Conservation (phyloP, 805 yeast species). For the Wickerhamomyces chaumierensis region DNA sequence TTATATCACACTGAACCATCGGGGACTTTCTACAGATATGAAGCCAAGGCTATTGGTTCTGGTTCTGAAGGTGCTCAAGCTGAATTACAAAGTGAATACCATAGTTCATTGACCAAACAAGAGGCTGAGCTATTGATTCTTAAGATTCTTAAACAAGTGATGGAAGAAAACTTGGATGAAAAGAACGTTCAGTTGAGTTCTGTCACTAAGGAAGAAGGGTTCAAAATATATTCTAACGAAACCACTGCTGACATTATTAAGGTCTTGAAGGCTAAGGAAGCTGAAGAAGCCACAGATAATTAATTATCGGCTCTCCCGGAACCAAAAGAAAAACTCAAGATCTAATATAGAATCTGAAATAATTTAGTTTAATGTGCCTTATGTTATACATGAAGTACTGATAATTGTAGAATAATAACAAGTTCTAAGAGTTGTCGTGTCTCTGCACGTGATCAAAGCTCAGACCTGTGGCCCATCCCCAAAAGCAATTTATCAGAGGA, state of each 20-base stretch:
- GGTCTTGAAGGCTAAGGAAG: slow-evolving; percentile 59
- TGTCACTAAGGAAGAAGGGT: slow-evolving; percentile 80
- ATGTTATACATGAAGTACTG: too few relatives aligned
- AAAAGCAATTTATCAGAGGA: too few relatives aligned
- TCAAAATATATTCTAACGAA: slow-evolving; percentile 72
- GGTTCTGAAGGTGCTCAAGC: slow-evolving; percentile 99
- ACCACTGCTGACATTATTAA: slow-evolving; percentile 76
- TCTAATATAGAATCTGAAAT: too few relatives aligned
- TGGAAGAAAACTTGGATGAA: slow-evolving; percentile 97
- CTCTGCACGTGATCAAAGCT: too few relatives aligned
- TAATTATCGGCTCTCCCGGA: too few relatives aligned
- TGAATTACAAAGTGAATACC: slow-evolving; percentile 93
- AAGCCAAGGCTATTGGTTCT: slow-evolving; percentile 97
- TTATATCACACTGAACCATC: slow-evolving; percentile 98
- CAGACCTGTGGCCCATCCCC: too few relatives aligned
- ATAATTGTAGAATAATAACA: too few relatives aligned
- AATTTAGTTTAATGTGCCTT: too few relatives aligned
- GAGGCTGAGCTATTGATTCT: slow-evolving; percentile 89
- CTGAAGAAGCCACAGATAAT: slow-evolving; percentile 24
- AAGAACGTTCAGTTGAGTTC: slow-evolving; percentile 92
- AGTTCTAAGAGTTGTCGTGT: too few relatives aligned
- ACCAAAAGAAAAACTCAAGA: too few relatives aligned
- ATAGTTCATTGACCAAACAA: slow-evolving; percentile 75
- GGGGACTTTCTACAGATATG: slow-evolving; percentile 94
- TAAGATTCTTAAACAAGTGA: slow-evolving; percentile 89